Conservation (phyloP, 208 protist genomes). For the Acanthamoeba castellanii region DNA sequence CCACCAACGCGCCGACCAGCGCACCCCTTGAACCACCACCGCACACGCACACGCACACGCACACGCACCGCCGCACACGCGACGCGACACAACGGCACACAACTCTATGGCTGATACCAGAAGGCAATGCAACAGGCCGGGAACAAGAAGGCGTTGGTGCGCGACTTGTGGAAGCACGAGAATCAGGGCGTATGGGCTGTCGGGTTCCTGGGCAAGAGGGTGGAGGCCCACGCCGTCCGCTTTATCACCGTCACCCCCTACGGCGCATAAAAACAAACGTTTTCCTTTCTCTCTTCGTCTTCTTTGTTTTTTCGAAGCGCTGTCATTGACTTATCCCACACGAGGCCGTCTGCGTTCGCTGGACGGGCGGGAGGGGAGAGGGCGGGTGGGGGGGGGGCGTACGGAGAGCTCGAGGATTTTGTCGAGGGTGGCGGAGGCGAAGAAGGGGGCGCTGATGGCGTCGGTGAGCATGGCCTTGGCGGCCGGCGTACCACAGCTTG, state of each 20-base stretch:
- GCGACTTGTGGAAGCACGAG: conserved; percentile 73
- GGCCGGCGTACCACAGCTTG: conserved; percentile 55
- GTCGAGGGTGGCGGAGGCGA: not conserved
- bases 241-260: not conserved
- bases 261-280: too few relatives aligned
- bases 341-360: too few relatives aligned
- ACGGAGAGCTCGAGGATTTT: conserved; percentile 27
- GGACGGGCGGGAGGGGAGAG: too few relatives aligned
- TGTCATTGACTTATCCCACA: too few relatives aligned
- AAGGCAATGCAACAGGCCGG: not conserved
- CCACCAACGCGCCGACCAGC: too few relatives aligned
- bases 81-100: too few relatives aligned
- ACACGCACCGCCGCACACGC: not conserved
- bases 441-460: not conserved
- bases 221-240: not conserved
- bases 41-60: not conserved
- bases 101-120: too few relatives aligned
- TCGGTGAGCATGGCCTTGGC: conserved; percentile 15
- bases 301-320: too few relatives aligned
- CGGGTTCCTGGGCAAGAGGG: not conserved
- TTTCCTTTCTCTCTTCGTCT: too few relatives aligned
- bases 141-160: not conserved
- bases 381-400: too few relatives aligned
- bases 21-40: not conserved
- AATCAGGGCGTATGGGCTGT: not conserved